These are phyloP conservation scores for Termitomyces sp. DNA, from an alignment of 768 basidiomycete genomes.

Conservation along the genomic window DNA sequence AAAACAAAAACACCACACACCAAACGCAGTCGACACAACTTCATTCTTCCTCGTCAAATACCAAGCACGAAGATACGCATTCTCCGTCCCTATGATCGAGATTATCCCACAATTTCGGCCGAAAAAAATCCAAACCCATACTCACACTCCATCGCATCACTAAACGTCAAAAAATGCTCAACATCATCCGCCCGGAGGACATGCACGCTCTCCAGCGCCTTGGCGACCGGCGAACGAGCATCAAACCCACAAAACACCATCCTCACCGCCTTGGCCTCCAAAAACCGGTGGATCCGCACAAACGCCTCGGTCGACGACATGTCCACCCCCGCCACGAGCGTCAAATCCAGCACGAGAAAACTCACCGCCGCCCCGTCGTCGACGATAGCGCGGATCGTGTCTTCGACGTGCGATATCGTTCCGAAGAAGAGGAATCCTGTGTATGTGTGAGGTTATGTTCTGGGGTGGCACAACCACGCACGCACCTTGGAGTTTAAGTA, in stretches of 20 bases:
- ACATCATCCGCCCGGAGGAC: constrained; percentile 75
- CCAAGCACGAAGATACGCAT: constrained; percentile 83
- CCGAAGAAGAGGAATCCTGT: constrained; percentile 87
- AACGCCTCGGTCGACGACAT: constrained; percentile 95
- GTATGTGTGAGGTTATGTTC: background rate
- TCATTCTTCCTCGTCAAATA: constrained; percentile 63
- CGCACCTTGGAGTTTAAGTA: constrained; percentile 79
- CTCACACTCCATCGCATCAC: constrained; percentile 91
- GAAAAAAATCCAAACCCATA: background rate
- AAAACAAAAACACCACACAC: constrained; percentile 21
- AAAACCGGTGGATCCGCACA: constrained; percentile 80
- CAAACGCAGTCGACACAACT: constrained; percentile 33
- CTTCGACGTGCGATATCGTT: constrained; percentile 88
- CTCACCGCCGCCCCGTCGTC: constrained; percentile 75
- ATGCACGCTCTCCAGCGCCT: constrained; percentile 73
- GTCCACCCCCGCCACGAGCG: constrained; percentile 85
- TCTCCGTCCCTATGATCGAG: constrained; percentile 72
- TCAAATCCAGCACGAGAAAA: constrained; percentile 86
- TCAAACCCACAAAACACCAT: constrained; percentile 86
- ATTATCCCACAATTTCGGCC: no score
- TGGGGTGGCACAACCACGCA: background rate
- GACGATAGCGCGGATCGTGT: constrained; percentile 72
- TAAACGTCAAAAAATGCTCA: constrained; percentile 76
- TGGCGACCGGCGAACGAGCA: constrained; percentile 57
- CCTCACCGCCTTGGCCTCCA: constrained; percentile 70